Conservation (phyloP, 495 filamentous ascomycete species). For the Xylaria cubensis region DNA sequence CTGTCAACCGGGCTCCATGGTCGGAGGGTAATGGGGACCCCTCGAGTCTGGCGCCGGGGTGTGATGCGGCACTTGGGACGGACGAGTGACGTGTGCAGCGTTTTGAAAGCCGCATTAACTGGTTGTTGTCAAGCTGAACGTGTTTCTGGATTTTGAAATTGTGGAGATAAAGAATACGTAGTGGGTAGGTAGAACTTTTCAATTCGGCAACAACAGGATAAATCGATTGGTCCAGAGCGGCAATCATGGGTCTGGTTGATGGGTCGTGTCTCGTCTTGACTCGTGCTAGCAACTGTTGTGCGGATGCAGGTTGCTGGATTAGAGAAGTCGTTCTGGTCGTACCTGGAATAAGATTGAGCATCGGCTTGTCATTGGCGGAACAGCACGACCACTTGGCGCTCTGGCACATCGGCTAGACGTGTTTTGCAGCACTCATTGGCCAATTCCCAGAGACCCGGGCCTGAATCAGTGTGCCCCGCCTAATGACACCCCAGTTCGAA, state of each 20-base stretch:
- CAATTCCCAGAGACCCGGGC: neutral
- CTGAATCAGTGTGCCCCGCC: constrained; percentile 3
- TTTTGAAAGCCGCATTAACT: constrained; percentile 17
- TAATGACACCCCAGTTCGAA: neutral
- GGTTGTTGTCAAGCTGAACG: constrained; percentile 8
- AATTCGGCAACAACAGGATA: neutral
- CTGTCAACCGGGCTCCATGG: neutral
- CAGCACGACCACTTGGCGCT: constrained; percentile 10
- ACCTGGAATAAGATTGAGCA: neutral
- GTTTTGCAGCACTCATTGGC: constrained; percentile 11
- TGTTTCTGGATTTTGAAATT: constrained; percentile 9
- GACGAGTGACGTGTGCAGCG: constrained; percentile 20
- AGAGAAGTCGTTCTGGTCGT: no score
- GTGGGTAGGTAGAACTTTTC: neutral
- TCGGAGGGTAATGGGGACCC: neutral
- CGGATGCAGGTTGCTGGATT: neutral
- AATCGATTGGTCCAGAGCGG: constrained; percentile 1
- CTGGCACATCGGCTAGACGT: neutral
- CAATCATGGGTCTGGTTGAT: neutral
- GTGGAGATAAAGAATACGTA: neutral
- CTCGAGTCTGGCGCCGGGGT: neutral
- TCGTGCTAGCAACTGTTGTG: constrained; percentile 14
- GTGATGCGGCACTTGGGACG: neutral
- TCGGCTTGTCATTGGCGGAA: constrained; percentile 11
- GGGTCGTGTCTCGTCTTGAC: constrained; percentile 26